phyloP scores from a whole-genome alignment of 1,284 basidiomycete genomes.

The Ganoderma meredithae region DNA sequence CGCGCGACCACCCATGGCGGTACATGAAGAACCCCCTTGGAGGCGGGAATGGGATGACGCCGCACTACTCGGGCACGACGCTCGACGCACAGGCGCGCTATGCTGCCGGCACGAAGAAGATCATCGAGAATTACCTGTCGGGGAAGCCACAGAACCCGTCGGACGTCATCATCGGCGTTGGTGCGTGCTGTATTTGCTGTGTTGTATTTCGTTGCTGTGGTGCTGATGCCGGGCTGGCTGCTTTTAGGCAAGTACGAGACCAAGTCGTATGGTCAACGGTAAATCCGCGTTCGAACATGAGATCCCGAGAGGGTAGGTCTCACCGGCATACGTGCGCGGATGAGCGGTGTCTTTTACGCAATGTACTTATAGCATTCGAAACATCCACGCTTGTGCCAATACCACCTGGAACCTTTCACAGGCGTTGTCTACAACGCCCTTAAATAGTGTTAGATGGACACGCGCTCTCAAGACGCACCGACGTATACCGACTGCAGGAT shows the following conservation, averaged over 20 bases:
- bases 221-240: background rate
- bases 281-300: background rate
- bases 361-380: background rate
- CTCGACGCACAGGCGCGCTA: conserved; percentile 93
- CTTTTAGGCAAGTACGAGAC: conserved; percentile 58
- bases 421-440: too few species aligned
- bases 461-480: too few species aligned
- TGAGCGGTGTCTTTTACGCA: conserved; percentile 1
- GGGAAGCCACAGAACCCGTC: conserved; percentile 75
- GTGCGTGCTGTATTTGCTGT: conserved; percentile 26
- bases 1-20: conserved; percentile 88
- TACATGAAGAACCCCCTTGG: conserved; percentile 83
- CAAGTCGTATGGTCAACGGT: conserved; percentile 49
- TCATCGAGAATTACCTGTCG: conserved; percentile 81
- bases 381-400: background rate
- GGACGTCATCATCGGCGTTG: conserved; percentile 82
- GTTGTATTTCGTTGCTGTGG: background rate
- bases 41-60: conserved; percentile 87
- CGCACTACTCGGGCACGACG: conserved; percentile 89
- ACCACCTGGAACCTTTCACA: background rate
- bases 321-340: background rate
- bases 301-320: background rate
- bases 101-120: conserved; percentile 81
- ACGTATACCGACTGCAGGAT: too few species aligned
- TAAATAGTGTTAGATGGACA: too few species aligned